A percentile compares a stretch with the other conserved stretches of the same genome.
phyloP scores from a whole-genome alignment of 345 rosid species.

The Diplotaxis tenuifolia region DNA sequence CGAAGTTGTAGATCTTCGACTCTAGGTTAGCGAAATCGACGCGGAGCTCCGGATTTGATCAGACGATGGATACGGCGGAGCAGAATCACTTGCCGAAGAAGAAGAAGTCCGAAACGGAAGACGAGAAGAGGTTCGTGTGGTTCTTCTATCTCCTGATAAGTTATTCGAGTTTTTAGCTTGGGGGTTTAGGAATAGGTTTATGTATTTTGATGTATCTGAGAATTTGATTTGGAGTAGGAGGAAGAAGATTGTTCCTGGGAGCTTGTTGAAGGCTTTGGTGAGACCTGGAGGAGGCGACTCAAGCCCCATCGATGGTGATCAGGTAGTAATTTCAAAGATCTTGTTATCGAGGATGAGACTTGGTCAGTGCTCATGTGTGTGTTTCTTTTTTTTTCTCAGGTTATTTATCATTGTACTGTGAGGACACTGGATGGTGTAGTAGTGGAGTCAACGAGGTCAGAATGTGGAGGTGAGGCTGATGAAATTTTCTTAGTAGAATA shows the following conservation, averaged over 20 bases:
- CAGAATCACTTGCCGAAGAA: constrained; percentile 31
- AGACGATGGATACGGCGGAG: constrained; percentile 29
- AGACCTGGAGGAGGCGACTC: constrained; percentile 91
- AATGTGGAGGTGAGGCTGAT: constrained; percentile 57
- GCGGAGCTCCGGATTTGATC: constrained; percentile 2
- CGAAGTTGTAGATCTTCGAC: background rate
- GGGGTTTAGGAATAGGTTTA: background rate
- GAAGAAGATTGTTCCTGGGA: constrained; percentile 81
- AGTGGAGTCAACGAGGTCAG: constrained; percentile 72
- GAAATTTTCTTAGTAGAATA: background rate
- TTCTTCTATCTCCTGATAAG: background rate
- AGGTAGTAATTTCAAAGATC: constrained; percentile 47
- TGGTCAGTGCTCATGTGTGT: background rate
- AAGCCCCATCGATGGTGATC: constrained; percentile 85
- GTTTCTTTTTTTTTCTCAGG: constrained; percentile 40
- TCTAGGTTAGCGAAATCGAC: background rate
- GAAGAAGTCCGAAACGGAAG: constrained; percentile 42
- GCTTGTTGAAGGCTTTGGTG: constrained; percentile 84
- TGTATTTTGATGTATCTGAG: background rate
- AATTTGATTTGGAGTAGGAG: constrained; percentile 49
- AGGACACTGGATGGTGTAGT: constrained; percentile 81
- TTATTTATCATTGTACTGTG: constrained; percentile 78
- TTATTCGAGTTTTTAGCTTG: background rate
- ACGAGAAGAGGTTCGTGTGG: constrained; percentile 30
- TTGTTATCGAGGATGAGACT: no score